Percentiles rank a stretch among this genome's conserved stretches.
Conservation (phyloP, 345 rosid genomes). For the Moricandia moricandioides region DNA sequence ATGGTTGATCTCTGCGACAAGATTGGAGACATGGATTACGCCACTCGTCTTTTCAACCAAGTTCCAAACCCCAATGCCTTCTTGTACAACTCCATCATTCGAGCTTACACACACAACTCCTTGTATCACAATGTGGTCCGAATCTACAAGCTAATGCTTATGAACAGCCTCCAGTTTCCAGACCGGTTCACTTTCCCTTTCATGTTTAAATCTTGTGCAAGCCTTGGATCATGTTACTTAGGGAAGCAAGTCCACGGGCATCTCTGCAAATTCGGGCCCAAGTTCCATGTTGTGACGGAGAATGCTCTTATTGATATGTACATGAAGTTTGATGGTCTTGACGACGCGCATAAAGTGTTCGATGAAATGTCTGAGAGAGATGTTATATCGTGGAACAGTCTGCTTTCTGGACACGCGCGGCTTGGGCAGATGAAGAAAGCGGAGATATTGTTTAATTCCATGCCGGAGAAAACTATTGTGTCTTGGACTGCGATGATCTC, state of each 20-base stretch:
- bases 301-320: slow-evolving; percentile 56
- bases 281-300: slow-evolving; percentile 38
- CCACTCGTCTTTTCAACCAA: slow-evolving; percentile 43
- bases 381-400: slow-evolving; percentile 55
- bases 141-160: slow-evolving; percentile 43
- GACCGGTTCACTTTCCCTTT: slow-evolving; percentile 59
- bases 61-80: slow-evolving; percentile 46
- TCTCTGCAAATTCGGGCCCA: slow-evolving; percentile 44
- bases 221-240: slow-evolving; percentile 30
- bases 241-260: slow-evolving; percentile 52
- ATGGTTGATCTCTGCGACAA: slow-evolving; percentile 50
- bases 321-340: slow-evolving; percentile 38
- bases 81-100: slow-evolving; percentile 53
- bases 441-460: slow-evolving; percentile 36
- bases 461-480: slow-evolving; percentile 48
- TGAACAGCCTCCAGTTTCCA: slow-evolving; percentile 34
- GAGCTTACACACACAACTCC: slow-evolving; percentile 45
- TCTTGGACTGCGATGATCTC: slow-evolving; percentile 69
- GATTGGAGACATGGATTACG: slow-evolving; percentile 42
- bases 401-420: slow-evolving; percentile 58
- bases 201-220: slow-evolving; percentile 50
- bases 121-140: slow-evolving; percentile 30
- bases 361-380: slow-evolving; percentile 57
- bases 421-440: slow-evolving; percentile 53
- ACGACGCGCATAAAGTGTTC: slow-evolving; percentile 46